These are phyloP conservation scores for Pleurotus djamor DNA, from an alignment of 768 basidiomycete species.

Conservation along the genomic window DNA sequence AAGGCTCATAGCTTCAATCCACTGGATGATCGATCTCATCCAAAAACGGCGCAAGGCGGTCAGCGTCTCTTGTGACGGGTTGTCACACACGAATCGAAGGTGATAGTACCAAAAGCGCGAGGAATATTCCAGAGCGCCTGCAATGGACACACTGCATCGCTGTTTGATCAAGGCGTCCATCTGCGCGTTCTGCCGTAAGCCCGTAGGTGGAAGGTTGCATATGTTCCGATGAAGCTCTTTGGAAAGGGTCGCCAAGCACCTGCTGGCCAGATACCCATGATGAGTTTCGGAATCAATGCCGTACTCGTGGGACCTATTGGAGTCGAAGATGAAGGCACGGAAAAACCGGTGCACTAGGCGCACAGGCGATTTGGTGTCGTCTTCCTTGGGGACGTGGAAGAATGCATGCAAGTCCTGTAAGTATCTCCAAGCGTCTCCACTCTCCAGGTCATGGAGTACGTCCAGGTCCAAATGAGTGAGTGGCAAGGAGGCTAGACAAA, in stretches of 20 bases:
- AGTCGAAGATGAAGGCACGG: neutral
- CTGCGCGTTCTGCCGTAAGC: neutral
- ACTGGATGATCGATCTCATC: neutral
- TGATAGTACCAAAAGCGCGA: conserved; percentile 13
- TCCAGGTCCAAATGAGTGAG: neutral
- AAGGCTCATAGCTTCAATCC: conserved; percentile 9
- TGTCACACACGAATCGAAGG: neutral
- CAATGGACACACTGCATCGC: neutral
- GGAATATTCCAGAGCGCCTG: conserved; percentile 10
- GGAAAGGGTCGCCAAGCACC: neutral
- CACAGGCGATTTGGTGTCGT: neutral
- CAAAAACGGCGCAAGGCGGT: neutral
- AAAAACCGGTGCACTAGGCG: neutral
- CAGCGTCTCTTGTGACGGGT: neutral
- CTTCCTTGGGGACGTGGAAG: neutral
- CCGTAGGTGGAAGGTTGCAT: neutral
- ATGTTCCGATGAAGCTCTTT: neutral
- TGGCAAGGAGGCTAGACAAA: conserved; percentile 1
- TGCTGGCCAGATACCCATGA: neutral
- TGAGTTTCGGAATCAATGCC: neutral
- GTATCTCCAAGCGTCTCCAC: neutral
- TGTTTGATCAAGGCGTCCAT: neutral
- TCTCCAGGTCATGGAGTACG: neutral
- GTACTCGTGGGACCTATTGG: neutral
- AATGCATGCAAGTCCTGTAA: neutral